Conservation (phyloP, 192 early-diverging fungal species). For the Dimargaris xerosporica region DNA sequence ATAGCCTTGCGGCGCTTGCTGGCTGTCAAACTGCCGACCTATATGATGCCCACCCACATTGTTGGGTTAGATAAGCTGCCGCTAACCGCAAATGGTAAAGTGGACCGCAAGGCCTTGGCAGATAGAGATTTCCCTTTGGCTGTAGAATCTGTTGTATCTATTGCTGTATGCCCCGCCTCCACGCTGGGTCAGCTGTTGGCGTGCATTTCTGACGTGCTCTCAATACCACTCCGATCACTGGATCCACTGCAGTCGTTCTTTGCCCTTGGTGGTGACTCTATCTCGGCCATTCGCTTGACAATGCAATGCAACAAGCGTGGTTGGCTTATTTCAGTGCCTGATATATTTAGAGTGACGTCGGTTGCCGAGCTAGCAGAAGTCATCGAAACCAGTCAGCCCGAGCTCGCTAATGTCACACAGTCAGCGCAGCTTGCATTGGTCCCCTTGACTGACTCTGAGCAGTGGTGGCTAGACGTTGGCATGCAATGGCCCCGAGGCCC, state of each 20-base stretch:
- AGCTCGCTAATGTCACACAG: too few relatives aligned
- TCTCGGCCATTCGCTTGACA: conserved; percentile 1
- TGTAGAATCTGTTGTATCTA: too few relatives aligned
- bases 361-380: not conserved
- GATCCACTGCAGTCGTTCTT: not conserved
- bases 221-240: too few relatives aligned
- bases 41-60: conserved; percentile 6
- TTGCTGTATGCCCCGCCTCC: too few relatives aligned
- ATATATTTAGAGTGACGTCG: not conserved
- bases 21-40: not conserved
- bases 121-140: not conserved
- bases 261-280: conserved; percentile 1
- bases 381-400: too few relatives aligned
- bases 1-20: not conserved
- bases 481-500: too few relatives aligned
- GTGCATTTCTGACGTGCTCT: too few relatives aligned
- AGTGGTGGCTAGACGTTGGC: too few relatives aligned
- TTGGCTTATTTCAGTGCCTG: not conserved
- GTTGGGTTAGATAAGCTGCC: not conserved
- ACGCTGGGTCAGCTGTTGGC: too few relatives aligned
- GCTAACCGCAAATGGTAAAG: not conserved
- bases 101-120: not conserved
- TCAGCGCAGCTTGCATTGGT: not conserved
- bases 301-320: not conserved
- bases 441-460: not conserved